Evolutionary conservation across 1,139 yeast genomes (phyloP).

Genomic region (Candida pseudoviswanathii): DNA sequence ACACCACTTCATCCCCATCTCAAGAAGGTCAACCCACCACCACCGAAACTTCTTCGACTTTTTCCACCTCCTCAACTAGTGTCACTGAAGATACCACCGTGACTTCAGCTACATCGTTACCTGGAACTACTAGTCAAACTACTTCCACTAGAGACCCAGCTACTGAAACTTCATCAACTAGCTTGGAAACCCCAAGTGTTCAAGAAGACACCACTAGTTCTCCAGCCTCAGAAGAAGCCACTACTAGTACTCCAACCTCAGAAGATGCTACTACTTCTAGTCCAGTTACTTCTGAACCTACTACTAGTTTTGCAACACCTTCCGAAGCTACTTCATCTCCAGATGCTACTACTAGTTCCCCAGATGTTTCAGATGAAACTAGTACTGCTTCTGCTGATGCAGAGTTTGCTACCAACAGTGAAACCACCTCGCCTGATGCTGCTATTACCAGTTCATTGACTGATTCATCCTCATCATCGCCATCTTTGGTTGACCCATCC

Average conservation of each 20-base stretch:
- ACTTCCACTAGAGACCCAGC: neutral
- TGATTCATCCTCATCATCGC: neutral
- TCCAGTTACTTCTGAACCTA: neutral
- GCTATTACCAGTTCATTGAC: neutral
- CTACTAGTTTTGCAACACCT: neutral
- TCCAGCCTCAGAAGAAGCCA: constrained; percentile 1
- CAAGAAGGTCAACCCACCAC: neutral
- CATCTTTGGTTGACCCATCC: neutral
- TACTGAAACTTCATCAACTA: neutral
- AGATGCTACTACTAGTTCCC: constrained; percentile 3
- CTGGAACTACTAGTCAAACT: constrained; percentile 3
- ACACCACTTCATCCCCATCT: constrained; percentile 3
- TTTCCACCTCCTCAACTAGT: constrained; percentile 6
- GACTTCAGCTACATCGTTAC: constrained; percentile 4
- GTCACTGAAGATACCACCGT: constrained; percentile 6
- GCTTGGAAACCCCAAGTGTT: neutral
- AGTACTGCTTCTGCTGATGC: neutral
- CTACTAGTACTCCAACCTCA: constrained; percentile 5
- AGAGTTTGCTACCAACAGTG: too few species aligned
- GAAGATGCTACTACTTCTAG: constrained; percentile 3
- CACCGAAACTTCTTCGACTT: constrained; percentile 5
- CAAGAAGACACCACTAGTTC: neutral
- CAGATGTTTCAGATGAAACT: neutral
- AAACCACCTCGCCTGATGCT: neutral
- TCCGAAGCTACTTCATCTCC: constrained; percentile 4